Conservation (phyloP, 495 filamentous ascomycete species). For the Tuber aestivum region DNA sequence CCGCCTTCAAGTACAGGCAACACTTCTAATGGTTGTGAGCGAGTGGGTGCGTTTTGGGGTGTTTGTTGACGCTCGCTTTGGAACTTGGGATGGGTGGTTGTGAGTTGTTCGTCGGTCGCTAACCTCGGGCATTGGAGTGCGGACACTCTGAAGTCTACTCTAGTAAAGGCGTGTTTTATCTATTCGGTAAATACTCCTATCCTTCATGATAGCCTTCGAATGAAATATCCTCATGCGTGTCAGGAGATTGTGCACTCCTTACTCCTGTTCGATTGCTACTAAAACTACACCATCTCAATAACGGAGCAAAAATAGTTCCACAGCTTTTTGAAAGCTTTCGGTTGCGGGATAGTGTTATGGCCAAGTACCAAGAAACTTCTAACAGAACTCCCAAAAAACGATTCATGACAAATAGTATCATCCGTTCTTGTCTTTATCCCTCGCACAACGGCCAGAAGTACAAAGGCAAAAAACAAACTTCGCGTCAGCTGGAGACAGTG, state of each 20-base stretch:
- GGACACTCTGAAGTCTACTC: too few species aligned
- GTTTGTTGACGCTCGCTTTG: background rate
- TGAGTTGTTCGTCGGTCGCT: too few species aligned
- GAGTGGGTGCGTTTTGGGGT: background rate
- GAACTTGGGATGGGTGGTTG: background rate
- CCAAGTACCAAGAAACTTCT: background rate
- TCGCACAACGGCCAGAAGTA: background rate
- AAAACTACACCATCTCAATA: background rate
- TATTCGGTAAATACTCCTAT: background rate
- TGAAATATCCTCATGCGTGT: background rate
- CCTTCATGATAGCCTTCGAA: background rate
- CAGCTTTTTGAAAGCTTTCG: background rate
- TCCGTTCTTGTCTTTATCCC: background rate
- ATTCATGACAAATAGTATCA: background rate
- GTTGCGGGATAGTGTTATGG: background rate
- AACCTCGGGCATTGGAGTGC: too few species aligned
- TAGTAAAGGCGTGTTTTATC: background rate
- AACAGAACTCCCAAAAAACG: background rate
- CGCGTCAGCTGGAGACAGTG: constrained; percentile 82
- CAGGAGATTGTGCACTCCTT: background rate
- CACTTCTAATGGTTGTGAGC: background rate
- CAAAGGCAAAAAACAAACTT: constrained; percentile 55
- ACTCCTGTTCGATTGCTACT: background rate
- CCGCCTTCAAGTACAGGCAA: background rate
- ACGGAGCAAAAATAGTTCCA: background rate